Evolutionary conservation across 345 rosid genomes (phyloP).

Genomic region (Populus deltoides): DNA sequence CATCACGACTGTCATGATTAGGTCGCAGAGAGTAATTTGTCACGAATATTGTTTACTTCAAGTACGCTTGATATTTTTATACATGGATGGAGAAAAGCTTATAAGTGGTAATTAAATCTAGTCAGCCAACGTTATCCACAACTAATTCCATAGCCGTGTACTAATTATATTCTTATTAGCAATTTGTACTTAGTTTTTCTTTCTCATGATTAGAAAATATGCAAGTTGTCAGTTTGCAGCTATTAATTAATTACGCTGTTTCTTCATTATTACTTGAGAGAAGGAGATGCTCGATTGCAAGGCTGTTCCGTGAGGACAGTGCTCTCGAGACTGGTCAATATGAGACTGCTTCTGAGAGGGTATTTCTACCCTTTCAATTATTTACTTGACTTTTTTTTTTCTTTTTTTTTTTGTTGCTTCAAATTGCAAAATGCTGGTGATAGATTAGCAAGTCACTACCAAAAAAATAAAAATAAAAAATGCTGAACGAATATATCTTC

Average conservation of each 20-base stretch:
- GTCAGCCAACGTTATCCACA: background rate
- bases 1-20: background rate
- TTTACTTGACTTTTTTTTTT: background rate
- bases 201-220: background rate
- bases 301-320: slow-evolving; percentile 16
- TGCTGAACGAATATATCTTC: too few species aligned
- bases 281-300: slow-evolving; percentile 17
- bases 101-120: slow-evolving; percentile 17
- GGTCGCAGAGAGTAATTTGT: background rate
- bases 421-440: background rate
- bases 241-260: slow-evolving; percentile 13
- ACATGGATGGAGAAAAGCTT: slow-evolving; percentile 23
- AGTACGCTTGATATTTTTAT: slow-evolving; percentile 5
- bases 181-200: background rate
- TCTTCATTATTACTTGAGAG: slow-evolving; percentile 9
- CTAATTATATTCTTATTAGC: background rate
- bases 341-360: slow-evolving; percentile 15
- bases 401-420: background rate
- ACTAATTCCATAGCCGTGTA: background rate
- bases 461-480: too few species aligned
- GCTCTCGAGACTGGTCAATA: slow-evolving; percentile 16
- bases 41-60: background rate
- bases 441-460: background rate
- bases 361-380: background rate
- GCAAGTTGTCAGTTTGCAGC: slow-evolving; percentile 17